A percentile compares a stretch with the other conserved stretches of the same genome.
Conservation (phyloP, 78 protist genomes). For the Polysphondylium violaceum region DNA sequence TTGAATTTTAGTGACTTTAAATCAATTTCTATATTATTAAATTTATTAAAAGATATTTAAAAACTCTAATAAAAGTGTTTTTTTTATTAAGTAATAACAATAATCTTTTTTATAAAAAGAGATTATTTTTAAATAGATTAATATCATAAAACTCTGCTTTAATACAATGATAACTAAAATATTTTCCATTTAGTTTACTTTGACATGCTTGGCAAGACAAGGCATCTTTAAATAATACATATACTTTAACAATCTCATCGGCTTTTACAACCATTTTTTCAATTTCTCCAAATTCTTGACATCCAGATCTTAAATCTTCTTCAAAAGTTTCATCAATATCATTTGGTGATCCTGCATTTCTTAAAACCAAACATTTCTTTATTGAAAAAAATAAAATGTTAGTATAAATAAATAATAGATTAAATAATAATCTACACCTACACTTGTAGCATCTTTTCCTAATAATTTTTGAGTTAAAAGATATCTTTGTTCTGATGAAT, state of each 20-base stretch:
- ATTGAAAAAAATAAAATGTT: neutral
- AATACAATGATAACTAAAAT: constrained; percentile 40
- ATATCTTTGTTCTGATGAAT: constrained; percentile 27
- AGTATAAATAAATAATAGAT: neutral
- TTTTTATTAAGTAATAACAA: too few relatives aligned
- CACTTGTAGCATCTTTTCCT: neutral
- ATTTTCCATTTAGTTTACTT: constrained; percentile 58
- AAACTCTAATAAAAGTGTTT: too few relatives aligned
- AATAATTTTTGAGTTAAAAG: constrained; percentile 44
- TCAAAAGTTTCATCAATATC: constrained; percentile 60
- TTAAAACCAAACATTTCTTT: constrained; percentile 43
- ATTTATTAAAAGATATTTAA: too few relatives aligned
- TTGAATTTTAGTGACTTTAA: too few relatives aligned
- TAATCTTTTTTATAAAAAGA: constrained; percentile 21
- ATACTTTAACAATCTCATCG: constrained; percentile 25
- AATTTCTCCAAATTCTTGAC: constrained; percentile 56
- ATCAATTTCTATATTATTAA: too few relatives aligned
- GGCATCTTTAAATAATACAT: constrained; percentile 49
- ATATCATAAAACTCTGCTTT: constrained; percentile 69
- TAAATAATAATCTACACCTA: neutral
- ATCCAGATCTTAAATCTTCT: constrained; percentile 54
- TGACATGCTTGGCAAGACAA: constrained; percentile 23
- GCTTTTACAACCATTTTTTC: constrained; percentile 31
- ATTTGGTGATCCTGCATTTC: constrained; percentile 41
- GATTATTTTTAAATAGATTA: constrained; percentile 32